Evolutionary conservation across 1,139 yeast genomes (phyloP).

Genomic region (Yamadazyma sp.): DNA sequence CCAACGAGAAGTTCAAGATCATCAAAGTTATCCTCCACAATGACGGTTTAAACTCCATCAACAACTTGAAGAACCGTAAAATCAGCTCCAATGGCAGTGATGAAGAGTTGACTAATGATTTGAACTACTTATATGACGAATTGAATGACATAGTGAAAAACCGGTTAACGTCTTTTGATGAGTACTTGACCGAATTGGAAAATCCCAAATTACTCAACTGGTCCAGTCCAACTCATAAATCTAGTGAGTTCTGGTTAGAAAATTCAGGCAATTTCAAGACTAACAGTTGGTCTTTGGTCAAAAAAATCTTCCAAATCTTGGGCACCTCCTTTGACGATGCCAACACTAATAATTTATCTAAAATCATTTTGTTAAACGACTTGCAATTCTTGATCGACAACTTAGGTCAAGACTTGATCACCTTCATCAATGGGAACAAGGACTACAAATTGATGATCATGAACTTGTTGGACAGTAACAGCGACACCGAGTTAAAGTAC

Average conservation of each 20-base stretch:
- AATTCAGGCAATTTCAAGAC: conserved; percentile 76
- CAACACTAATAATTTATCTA: conserved; percentile 20
- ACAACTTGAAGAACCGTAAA: conserved; percentile 76
- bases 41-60: conserved; percentile 69
- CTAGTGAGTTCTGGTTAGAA: conserved; percentile 86
- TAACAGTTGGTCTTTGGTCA: conserved; percentile 70
- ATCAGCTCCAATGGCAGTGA: conserved; percentile 74
- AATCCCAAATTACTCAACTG: conserved; percentile 76
- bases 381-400: conserved; percentile 44
- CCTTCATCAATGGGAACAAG: conserved; percentile 56
- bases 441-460: conserved; percentile 71
- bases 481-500: conserved; percentile 85
- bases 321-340: conserved; percentile 18
- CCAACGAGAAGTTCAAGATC: conserved; percentile 39
- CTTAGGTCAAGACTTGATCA: conserved; percentile 63
- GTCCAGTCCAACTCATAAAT: conserved; percentile 88
- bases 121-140: conserved; percentile 54
- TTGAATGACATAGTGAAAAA: conserved; percentile 69
- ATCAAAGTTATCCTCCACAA: conserved; percentile 74
- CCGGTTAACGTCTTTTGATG: conserved; percentile 88
- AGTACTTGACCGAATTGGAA: conserved; percentile 80
- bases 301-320: conserved; percentile 45
- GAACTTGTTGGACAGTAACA: conserved; percentile 70
- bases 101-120: conserved; percentile 81
- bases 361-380: conserved; percentile 56